Conservation (phyloP, 495 filamentous ascomycete species). For the Talaromyces thailandensis region DNA sequence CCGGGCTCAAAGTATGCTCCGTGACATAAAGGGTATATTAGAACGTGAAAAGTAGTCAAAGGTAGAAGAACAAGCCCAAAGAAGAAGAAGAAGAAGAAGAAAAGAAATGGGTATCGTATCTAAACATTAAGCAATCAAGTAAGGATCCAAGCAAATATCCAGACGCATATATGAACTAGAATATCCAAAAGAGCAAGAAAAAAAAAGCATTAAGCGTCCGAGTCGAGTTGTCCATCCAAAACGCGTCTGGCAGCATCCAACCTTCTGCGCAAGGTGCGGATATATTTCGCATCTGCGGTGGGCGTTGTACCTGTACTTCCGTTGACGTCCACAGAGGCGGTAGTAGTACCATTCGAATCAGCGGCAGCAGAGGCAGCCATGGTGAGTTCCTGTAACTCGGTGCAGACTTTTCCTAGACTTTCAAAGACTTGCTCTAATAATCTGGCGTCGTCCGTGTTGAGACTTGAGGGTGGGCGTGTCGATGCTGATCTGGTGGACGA, state of each 20-base stretch:
- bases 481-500: background rate
- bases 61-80: background rate
- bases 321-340: conserved; percentile 18
- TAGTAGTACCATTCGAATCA: background rate
- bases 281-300: conserved; percentile 43
- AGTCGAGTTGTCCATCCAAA: conserved; percentile 55
- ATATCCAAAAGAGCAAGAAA: background rate
- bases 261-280: conserved; percentile 52
- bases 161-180: conserved; percentile 5
- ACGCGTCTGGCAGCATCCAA: conserved; percentile 65
- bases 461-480: conserved; percentile 26
- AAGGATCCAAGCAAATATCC: background rate
- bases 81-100: background rate
- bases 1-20: background rate
- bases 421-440: conserved; percentile 68
- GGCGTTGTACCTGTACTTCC: conserved; percentile 43
- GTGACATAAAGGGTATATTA: background rate
- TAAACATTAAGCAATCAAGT: background rate
- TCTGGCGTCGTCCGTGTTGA: conserved; percentile 61
- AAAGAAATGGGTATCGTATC: background rate
- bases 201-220: background rate
- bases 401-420: conserved; percentile 61
- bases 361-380: conserved; percentile 36
- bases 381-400: conserved; percentile 54
- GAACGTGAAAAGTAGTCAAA: background rate